Conservation (phyloP, 306 rosid genomes). For the Betula pendula region DNA sequence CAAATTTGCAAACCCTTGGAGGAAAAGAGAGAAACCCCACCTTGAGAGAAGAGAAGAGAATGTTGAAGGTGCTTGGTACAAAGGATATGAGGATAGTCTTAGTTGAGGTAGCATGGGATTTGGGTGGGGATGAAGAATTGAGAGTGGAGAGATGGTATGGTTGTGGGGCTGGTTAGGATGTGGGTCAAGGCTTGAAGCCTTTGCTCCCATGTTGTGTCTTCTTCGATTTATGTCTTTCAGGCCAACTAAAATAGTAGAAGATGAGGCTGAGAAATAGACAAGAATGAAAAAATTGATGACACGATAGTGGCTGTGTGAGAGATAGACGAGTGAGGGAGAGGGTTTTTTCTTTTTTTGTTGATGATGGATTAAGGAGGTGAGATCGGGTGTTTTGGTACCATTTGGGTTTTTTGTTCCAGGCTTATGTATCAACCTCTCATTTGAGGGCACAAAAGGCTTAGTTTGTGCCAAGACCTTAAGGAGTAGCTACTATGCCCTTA, state of each 20-base stretch:
- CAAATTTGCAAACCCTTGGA: conserved; percentile 47
- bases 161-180: conserved; percentile 67
- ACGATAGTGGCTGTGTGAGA: too few species aligned
- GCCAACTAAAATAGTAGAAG: background rate
- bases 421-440: too few species aligned
- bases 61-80: conserved; percentile 39
- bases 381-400: too few species aligned
- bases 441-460: too few species aligned
- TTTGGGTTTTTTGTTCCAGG: too few species aligned
- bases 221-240: conserved; percentile 27
- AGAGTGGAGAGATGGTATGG: conserved; percentile 66
- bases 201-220: conserved; percentile 57
- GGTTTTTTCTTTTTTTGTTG: too few species aligned
- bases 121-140: conserved; percentile 67
- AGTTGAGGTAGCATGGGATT: conserved; percentile 73
- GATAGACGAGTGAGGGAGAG: too few species aligned
- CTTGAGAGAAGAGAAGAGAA: conserved; percentile 44
- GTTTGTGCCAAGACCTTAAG: too few species aligned
- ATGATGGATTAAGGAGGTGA: too few species aligned
- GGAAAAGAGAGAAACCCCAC: conserved; percentile 64
- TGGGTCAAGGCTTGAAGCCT: conserved; percentile 70
- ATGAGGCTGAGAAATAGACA: background rate
- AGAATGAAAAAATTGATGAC: background rate
- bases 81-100: conserved; percentile 87
- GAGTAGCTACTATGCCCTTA: too few species aligned